phyloP scores from a whole-genome alignment of 331 rosid species.

The Stylosanthes scabra region DNA sequence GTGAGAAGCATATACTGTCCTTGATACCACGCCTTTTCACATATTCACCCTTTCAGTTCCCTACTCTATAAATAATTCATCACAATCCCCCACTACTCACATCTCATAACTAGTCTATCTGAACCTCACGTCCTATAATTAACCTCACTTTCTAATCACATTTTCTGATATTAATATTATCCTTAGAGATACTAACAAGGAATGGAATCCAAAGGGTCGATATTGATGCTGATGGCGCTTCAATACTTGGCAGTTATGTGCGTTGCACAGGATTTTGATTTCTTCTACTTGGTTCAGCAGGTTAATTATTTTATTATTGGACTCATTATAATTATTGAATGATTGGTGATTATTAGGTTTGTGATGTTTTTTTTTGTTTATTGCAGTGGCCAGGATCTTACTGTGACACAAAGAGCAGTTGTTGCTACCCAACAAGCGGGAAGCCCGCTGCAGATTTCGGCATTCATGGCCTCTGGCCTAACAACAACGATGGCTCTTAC shows the following conservation, averaged over 20 bases:
- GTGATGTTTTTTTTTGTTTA: neutral
- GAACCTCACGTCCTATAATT: neutral
- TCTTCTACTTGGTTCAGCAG: slow-evolving; percentile 59
- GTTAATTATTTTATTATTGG: neutral
- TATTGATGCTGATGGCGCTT: slow-evolving; percentile 38
- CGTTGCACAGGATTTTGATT: slow-evolving; percentile 45
- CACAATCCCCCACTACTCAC: neutral
- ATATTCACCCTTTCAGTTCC: neutral
- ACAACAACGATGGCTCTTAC: slow-evolving; percentile 53
- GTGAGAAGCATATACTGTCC: neutral
- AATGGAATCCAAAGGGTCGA: slow-evolving; percentile 32
- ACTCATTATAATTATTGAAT: too few species aligned
- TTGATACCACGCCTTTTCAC: neutral
- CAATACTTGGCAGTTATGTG: slow-evolving; percentile 32
- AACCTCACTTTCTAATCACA: neutral
- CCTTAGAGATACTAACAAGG: too few species aligned
- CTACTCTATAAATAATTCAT: slow-evolving; percentile 28
- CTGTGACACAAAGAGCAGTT: slow-evolving; percentile 63
- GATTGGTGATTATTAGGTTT: neutral
- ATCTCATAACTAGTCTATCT: neutral
- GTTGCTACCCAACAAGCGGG: slow-evolving; percentile 66
- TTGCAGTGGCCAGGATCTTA: slow-evolving; percentile 78
- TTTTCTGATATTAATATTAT: too few species aligned
- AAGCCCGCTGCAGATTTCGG: slow-evolving; percentile 40
- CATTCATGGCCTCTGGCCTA: slow-evolving; percentile 77